These are phyloP conservation scores for Aspergillus cejpii DNA, from an alignment of 2,329 filamentous ascomycete species.

Conservation along the genomic window DNA sequence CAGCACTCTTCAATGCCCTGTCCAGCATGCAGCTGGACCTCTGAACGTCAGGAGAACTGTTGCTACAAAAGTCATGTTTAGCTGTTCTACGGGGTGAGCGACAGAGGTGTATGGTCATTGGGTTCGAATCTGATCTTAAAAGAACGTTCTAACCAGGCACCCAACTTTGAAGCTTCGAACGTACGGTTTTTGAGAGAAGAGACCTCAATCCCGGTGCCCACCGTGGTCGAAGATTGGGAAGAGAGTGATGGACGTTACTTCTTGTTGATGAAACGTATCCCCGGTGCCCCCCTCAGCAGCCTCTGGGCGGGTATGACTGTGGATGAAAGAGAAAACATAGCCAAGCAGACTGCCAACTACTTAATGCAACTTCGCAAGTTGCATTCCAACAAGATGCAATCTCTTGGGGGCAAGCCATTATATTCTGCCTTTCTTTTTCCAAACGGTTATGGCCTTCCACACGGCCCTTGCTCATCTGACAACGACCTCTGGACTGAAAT, in stretches of 20 bases:
- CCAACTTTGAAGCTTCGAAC: conserved; percentile 14
- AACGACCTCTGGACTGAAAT: conserved; percentile 11
- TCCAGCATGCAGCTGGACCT: conserved; percentile 1
- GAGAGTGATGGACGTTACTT: conserved; percentile 3
- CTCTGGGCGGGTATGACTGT: no score
- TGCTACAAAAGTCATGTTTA: conserved; percentile 14
- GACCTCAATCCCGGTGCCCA: conserved; percentile 18
- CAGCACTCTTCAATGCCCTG: no score
- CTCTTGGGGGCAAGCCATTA: no score
- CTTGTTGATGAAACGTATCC: no score
- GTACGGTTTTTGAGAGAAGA: conserved; percentile 16
- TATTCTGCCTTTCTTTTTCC: no score
- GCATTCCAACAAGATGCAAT: no score
- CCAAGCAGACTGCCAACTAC: no score
- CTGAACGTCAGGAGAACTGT: conserved; percentile 7
- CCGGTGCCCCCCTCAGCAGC: no score
- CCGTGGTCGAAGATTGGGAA: conserved; percentile 17
- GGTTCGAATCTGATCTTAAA: conserved; percentile 28
- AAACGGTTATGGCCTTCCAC: no score
- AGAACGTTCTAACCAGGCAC: conserved; percentile 14
- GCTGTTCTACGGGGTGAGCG: conserved; percentile 22
- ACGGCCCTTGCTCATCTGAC: conserved; percentile 9
- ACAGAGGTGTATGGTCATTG: conserved; percentile 28
- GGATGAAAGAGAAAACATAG: no score
- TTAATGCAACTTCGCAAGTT: no score